A percentile compares a stretch with the other conserved stretches of the same genome.
phyloP scores from a whole-genome alignment of 768 basidiomycete species.

The Hygrophorus pudorinus region DNA sequence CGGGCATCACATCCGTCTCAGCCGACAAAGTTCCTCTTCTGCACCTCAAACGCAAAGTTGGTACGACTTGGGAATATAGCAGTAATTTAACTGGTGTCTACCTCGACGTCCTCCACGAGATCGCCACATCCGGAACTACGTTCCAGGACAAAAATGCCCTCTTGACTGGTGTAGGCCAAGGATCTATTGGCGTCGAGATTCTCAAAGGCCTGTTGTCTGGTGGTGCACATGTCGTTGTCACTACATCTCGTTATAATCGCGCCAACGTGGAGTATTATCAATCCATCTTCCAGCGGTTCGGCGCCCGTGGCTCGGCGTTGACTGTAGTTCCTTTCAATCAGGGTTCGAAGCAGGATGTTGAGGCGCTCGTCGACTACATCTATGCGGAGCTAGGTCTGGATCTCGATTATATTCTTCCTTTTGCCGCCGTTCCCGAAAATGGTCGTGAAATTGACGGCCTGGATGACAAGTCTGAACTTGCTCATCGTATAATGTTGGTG shows the following conservation, averaged over 20 bases:
- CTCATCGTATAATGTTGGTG: constrained; percentile 97
- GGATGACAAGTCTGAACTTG: constrained; percentile 95
- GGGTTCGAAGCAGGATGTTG: constrained; percentile 97
- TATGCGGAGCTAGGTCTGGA: constrained; percentile 93
- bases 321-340: constrained; percentile 99
- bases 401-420: constrained; percentile 96
- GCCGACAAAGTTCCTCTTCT: constrained; percentile 90
- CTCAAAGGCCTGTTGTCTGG: constrained; percentile 94
- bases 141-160: constrained; percentile 99
- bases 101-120: constrained; percentile 94
- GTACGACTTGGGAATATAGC: constrained; percentile 92
- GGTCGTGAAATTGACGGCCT: constrained; percentile 96
- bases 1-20: constrained; percentile 59
- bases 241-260: constrained; percentile 95
- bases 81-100: constrained; percentile 94
- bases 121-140: constrained; percentile 95
- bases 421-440: constrained; percentile 97
- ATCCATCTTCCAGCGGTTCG: constrained; percentile 91
- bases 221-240: constrained; percentile 93
- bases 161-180: constrained; percentile 95
- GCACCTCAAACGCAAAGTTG: constrained; percentile 95
- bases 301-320: constrained; percentile 91
- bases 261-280: constrained; percentile 98
- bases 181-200: constrained; percentile 96
- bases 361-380: constrained; percentile 96